Conservation (phyloP, 2,329 filamentous ascomycete species). For the Metarhizium rileyi region DNA sequence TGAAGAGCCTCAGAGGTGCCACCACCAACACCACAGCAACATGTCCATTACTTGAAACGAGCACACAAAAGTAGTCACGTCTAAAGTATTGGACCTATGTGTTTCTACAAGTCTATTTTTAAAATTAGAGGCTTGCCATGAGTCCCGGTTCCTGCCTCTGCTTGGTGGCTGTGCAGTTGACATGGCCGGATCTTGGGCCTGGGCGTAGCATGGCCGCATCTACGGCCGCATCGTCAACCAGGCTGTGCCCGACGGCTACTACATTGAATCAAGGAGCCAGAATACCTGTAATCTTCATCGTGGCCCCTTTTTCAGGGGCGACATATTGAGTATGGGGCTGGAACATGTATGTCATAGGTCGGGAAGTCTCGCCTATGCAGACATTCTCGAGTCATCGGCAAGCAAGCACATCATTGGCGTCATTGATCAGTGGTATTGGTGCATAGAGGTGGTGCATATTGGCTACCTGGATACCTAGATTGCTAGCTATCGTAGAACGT, state of each 20-base stretch:
- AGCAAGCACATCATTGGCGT: neutral
- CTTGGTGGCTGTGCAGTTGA: neutral
- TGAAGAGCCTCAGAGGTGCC: neutral
- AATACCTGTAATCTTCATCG: neutral
- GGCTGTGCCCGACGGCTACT: neutral
- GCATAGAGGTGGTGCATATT: neutral
- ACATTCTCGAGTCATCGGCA: neutral
- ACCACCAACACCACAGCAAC: neutral
- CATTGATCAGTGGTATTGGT: neutral
- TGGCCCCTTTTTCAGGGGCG: neutral
- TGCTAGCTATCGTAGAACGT: neutral
- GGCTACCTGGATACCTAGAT: neutral
- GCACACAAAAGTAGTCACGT: neutral
- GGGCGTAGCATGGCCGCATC: neutral
- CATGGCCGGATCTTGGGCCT: constrained; percentile 6
- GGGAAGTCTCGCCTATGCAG: no score
- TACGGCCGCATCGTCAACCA: neutral
- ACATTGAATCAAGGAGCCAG: neutral
- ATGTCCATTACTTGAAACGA: neutral
- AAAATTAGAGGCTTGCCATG: neutral
- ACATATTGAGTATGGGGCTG: neutral
- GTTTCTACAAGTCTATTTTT: neutral
- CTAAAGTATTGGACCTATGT: neutral
- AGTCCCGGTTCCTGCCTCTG: neutral
- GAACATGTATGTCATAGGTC: neutral